These are phyloP conservation scores for Hypoxylon intermedium DNA, from an alignment of 495 filamentous ascomycete species.

Conservation along the genomic window DNA sequence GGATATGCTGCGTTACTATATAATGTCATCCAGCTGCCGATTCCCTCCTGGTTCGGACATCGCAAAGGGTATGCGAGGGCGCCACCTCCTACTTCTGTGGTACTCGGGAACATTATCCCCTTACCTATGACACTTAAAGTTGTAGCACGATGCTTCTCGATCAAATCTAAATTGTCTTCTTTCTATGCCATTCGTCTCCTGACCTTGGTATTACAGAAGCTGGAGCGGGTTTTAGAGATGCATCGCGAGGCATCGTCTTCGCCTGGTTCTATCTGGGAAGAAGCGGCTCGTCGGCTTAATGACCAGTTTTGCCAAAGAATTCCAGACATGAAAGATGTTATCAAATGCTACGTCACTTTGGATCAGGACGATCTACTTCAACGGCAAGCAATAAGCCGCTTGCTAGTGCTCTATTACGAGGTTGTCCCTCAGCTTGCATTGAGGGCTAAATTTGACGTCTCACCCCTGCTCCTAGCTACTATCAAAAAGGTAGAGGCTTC, in stretches of 20 bases:
- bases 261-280: conserved; percentile 64
- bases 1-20: conserved; percentile 89
- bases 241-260: conserved; percentile 57
- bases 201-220: conserved; percentile 77
- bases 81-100: conserved; percentile 76
- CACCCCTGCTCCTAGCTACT: conserved; percentile 70
- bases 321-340: conserved; percentile 78
- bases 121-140: conserved; percentile 77
- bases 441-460: conserved; percentile 85
- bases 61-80: conserved; percentile 59
- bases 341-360: conserved; percentile 70
- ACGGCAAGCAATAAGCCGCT: conserved; percentile 74
- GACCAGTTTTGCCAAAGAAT: conserved; percentile 79
- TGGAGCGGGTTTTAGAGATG: conserved; percentile 64
- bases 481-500: conserved; percentile 49
- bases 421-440: conserved; percentile 80
- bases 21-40: conserved; percentile 72
- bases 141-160: conserved; percentile 76
- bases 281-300: conserved; percentile 67
- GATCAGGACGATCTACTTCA: conserved; percentile 73
- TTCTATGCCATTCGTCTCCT: conserved; percentile 84
- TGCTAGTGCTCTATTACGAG: conserved; percentile 81
- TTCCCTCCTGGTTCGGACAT: conserved; percentile 72
- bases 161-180: conserved; percentile 74
- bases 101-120: conserved; percentile 88